phyloP scores from a whole-genome alignment of 2,329 filamentous ascomycete species.

The Fusarium napiforme region DNA sequence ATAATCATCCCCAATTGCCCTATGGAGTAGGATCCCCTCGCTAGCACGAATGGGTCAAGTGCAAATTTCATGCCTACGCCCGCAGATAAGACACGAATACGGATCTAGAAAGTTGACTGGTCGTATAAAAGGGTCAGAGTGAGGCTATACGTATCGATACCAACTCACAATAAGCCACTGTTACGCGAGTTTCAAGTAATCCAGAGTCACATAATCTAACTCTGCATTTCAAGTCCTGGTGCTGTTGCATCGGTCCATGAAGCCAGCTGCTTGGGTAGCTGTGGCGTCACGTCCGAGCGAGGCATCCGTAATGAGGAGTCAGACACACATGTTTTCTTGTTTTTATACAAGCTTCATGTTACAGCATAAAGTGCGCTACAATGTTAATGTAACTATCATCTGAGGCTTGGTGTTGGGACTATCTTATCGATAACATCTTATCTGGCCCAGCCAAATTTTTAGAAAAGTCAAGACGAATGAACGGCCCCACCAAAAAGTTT shows the following conservation, averaged over 20 bases:
- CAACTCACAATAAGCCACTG: neutral
- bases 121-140: neutral
- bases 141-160: neutral
- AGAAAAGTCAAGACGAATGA: slow-evolving; percentile 35
- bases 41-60: neutral
- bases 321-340: neutral
- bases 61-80: neutral
- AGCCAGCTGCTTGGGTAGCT: neutral
- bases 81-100: neutral
- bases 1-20: neutral
- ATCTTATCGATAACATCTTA: slow-evolving; percentile 28
- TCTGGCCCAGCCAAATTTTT: slow-evolving; percentile 28
- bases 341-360: neutral
- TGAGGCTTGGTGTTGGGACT: neutral
- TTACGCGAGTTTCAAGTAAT: neutral
- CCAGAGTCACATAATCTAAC: neutral
- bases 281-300: neutral
- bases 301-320: neutral
- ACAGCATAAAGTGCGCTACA: neutral
- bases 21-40: neutral
- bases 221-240: neutral
- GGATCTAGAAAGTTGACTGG: neutral
- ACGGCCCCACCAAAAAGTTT: slow-evolving; percentile 32
- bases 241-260: neutral
- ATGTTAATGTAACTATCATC: neutral